Evolutionary conservation across 371 early-diverging fungal species (phyloP).

Genomic region (Syncephalastrum monosporum): DNA sequence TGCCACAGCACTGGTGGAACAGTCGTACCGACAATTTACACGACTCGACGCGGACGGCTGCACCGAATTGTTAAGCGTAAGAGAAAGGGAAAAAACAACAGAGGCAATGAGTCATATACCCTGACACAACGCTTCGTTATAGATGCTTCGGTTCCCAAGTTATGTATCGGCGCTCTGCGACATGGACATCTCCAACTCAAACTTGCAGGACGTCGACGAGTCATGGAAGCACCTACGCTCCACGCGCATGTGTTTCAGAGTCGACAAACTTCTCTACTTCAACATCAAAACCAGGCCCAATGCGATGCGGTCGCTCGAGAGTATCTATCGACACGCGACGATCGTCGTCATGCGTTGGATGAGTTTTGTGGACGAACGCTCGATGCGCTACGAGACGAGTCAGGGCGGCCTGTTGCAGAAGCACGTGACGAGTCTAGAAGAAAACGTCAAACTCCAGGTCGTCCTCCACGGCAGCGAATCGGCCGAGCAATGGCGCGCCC

Average conservation of each 20-base stretch:
- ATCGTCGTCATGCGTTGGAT: slow-evolving; percentile 9
- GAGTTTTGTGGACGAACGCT: slow-evolving; percentile 12
- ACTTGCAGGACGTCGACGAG: slow-evolving; percentile 9
- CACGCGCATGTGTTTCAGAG: neutral
- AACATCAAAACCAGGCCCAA: slow-evolving; percentile 16
- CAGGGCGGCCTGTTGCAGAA: neutral
- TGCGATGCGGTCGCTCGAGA: neutral
- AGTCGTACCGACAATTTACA: slow-evolving; percentile 15
- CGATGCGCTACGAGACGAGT: slow-evolving; percentile 11
- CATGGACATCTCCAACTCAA: slow-evolving; percentile 10
- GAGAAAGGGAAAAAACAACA: neutral
- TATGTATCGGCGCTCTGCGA: slow-evolving; percentile 15
- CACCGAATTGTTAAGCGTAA: slow-evolving; percentile 16
- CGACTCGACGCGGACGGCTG: slow-evolving; percentile 11
- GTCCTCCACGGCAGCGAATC: too few species aligned
- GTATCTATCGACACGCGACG: slow-evolving; percentile 13
- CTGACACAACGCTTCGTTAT: too few species aligned
- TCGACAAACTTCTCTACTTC: slow-evolving; percentile 15
- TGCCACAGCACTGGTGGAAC: slow-evolving; percentile 7
- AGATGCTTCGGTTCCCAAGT: too few species aligned
- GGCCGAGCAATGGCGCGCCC: too few species aligned
- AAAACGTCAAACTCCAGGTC: too few species aligned
- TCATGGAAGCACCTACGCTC: slow-evolving; percentile 5
- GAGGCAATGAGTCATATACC: too few species aligned
- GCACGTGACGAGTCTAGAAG: too few species aligned